Conservation (phyloP, 345 rosid species). For the Cardiospermum halicacabum region DNA sequence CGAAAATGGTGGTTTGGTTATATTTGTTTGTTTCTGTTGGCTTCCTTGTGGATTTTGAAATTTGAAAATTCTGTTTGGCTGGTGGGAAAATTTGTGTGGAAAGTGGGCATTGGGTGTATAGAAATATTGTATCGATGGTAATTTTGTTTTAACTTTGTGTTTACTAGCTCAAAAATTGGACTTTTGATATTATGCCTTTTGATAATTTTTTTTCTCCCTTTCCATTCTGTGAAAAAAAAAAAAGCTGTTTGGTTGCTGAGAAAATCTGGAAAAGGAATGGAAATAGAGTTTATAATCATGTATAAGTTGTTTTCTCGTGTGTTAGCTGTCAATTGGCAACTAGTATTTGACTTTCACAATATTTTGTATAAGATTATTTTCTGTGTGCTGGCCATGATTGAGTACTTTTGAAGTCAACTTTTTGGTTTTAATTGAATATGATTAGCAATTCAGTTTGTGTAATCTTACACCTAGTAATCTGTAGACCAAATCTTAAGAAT, state of each 20-base stretch:
- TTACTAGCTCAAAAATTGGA: neutral
- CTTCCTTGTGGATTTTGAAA: neutral
- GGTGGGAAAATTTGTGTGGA: neutral
- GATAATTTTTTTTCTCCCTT: neutral
- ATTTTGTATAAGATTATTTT: neutral
- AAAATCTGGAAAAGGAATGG: neutral
- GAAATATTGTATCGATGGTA: neutral
- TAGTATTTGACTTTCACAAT: neutral
- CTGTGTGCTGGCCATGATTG: neutral
- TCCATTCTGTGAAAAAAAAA: neutral
- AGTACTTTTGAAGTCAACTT: neutral
- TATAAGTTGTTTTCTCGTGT: neutral
- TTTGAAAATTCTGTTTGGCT: neutral
- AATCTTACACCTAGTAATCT: neutral
- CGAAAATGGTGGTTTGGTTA: neutral
- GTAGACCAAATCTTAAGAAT: neutral
- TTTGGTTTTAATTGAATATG: neutral
- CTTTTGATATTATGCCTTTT: no score
- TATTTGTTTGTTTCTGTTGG: neutral
- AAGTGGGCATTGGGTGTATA: neutral
- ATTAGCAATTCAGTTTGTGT: neutral
- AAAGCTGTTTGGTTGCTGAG: neutral
- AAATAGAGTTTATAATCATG: neutral
- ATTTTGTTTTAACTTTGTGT: neutral
- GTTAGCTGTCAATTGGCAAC: neutral